Conservation (phyloP, 306 rosid genomes). For the Rosa lucieae region DNA sequence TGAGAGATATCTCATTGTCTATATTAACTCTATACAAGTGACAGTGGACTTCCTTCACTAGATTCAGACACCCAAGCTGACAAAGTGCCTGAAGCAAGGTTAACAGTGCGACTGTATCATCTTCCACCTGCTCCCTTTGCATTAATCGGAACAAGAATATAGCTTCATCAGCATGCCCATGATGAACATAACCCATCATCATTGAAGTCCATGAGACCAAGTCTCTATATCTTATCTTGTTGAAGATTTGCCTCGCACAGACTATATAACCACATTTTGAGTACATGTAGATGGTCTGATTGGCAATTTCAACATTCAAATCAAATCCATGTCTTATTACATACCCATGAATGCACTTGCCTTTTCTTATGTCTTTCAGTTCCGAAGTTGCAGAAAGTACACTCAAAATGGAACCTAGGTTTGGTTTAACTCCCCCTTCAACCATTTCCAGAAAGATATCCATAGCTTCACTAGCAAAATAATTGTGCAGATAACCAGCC, state of each 20-base stretch:
- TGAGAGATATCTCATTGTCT: constrained; percentile 34
- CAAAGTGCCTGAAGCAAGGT: constrained; percentile 49
- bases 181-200: constrained; percentile 41
- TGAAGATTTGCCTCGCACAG: constrained; percentile 36
- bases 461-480: constrained; percentile 29
- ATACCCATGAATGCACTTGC: constrained; percentile 44
- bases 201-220: constrained; percentile 57
- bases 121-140: constrained; percentile 32
- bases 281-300: constrained; percentile 43
- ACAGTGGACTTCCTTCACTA: constrained; percentile 47
- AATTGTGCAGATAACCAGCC: constrained; percentile 39
- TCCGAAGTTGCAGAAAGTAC: constrained; percentile 46
- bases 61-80: constrained; percentile 40
- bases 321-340: constrained; percentile 29
- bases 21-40: constrained; percentile 32
- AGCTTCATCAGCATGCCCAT: constrained; percentile 41
- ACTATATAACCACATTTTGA: constrained; percentile 34
- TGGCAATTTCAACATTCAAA: constrained; percentile 36
- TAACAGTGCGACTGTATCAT: constrained; percentile 34
- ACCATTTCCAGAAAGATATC: constrained; percentile 34
- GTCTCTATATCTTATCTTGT: constrained; percentile 33
- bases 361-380: constrained; percentile 30
- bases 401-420: constrained; percentile 41
- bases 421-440: constrained; percentile 25
- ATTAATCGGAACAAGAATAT: constrained; percentile 41